Percentiles rank a stretch among this genome's conserved stretches.
phyloP scores from a whole-genome alignment of 345 rosid genomes.

The Salix exigua region DNA sequence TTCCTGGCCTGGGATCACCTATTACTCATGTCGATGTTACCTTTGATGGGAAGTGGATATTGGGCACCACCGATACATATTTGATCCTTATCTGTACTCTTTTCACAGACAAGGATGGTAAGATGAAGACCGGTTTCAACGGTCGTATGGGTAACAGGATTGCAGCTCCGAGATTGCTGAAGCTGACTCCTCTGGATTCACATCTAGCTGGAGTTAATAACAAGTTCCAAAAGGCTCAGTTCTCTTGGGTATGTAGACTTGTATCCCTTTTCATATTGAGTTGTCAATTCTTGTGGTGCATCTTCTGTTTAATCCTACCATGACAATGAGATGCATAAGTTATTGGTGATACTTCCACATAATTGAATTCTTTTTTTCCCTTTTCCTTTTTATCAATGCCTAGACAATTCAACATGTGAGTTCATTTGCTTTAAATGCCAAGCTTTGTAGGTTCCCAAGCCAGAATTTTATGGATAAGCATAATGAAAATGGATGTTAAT shows the following conservation, averaged over 20 bases:
- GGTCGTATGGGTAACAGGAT: slow-evolving; percentile 98
- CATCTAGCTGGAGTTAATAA: slow-evolving; percentile 84
- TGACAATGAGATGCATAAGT: background rate
- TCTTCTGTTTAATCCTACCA: background rate
- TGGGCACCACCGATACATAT: slow-evolving; percentile 93
- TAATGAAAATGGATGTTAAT: background rate
- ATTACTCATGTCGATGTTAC: slow-evolving; percentile 96
- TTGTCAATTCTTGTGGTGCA: background rate
- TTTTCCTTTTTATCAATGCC: background rate
- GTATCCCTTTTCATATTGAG: background rate
- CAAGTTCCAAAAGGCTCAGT: slow-evolving; percentile 85
- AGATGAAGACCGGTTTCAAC: slow-evolving; percentile 79
- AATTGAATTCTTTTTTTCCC: background rate
- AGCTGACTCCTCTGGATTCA: slow-evolving; percentile 80
- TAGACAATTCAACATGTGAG: background rate
- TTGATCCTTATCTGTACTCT: slow-evolving; percentile 84
- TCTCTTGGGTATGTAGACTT: slow-evolving; percentile 74
- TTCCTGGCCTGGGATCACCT: slow-evolving; percentile 97
- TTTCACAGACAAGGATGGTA: slow-evolving; percentile 81
- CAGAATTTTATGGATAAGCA: background rate
- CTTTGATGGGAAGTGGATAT: slow-evolving; percentile 94
- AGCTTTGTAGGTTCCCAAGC: background rate
- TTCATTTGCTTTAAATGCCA: background rate
- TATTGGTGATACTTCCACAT: background rate
- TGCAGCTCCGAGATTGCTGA: slow-evolving; percentile 92